Base-by-base conservation (phyloP, 176 grass and related monocot genomes). In the Thinopyrum elongatum region DNA sequence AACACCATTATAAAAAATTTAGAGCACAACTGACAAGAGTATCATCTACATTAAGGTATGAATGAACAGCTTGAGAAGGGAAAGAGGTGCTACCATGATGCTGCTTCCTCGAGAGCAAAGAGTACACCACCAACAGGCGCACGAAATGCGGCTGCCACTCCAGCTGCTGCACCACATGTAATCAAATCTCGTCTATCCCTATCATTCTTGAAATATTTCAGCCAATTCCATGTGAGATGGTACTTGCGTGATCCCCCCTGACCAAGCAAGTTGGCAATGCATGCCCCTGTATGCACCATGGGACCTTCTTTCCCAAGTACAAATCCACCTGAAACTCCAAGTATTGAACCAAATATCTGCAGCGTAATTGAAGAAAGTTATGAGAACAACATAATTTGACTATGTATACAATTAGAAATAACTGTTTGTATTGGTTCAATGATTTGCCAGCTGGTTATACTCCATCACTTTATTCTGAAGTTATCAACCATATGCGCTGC, bases 261-360 rank as follows among this genome's bases (percentile, higher is more conserved):
- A 74, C 94, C 97, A 63, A 99, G 90, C 34, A 99, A 82, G 87
- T 99, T 99, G 17, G 94, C 94, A 84, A 99, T 96, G 59, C 97
- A 99, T 28, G 97, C 92, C 44, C 94, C 97, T 72, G 94, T 99
- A 87, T 99, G 97, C 81, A 99, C 97, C 97, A 99, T 94, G 23
- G 97, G 94, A 19, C 97, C 97, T 87, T 99, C 97, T 76, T 99
- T 99, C 25, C 94, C 97, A 29, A 99, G 85, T 76, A 94, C 92
- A 88, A 99, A 96, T 86, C 97, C 97, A 92, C 92, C 97, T 53
- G 97, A 99, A 46, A 99, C 97, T 80, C 94, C 94, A 84, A 92
- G 89, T 77, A 99, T 93, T 15, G 92, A 96, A 67, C 94, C 94
- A 77, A 96, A 90, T 93, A 99, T 94, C 94, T 99, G 84, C 76